Base-by-base conservation (phyloP, 2,329 filamentous ascomycete genomes). In the Ilyonectria mors-panacis region DNA sequence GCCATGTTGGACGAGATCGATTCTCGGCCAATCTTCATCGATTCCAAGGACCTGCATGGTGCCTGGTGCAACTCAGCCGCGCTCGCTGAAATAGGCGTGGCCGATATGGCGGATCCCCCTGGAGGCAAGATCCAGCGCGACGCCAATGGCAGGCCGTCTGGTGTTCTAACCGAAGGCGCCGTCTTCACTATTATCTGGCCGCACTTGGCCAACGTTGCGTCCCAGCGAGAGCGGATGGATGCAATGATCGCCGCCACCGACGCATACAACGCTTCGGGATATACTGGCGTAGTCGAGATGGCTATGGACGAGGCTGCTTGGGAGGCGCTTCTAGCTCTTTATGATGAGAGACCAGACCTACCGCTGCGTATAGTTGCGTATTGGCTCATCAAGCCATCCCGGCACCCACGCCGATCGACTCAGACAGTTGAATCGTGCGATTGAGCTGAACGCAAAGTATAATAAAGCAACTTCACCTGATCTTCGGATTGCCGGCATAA, bases 51-150 rank as follows among this genome's bases (percentile, higher is more conserved):
- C 59, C 73, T 88, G 58, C 87, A 89, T 72, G 86, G 85, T 0
- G 83, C 84, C 10, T 89, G 87, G 87, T 88, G 86, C 70, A 89
- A 85, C 72, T 84, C 80, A 2, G 81, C 84, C 1, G 87, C 84
- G 0, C 72, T 89, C 2, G 66, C 79, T 51, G 86, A 89, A 72
- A 75, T 89, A 72, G 79, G 78, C 2, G 77, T 87, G 10, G 76
- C 82, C 12, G 76, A 81, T 1, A 79, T 84, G 68, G 76, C 83
- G 3, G 82, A 86, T 54, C 87, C 86, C 0, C 79, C 81, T 0
- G 87, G 87, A 1, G 87, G 87, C 2, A 84, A 78, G 2, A 86
- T 89, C 47, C 81, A 86, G 65, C 80, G 87, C 2, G 85, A 86
- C 62, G 77, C 68, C 0, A 47, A 78, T 21, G 87, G 87, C 1